Percentiles rank a stretch among this genome's conserved stretches.
Evolutionary conservation across 2,329 filamentous ascomycete species (phyloP).

Genomic region (Fusarium sp.): DNA sequence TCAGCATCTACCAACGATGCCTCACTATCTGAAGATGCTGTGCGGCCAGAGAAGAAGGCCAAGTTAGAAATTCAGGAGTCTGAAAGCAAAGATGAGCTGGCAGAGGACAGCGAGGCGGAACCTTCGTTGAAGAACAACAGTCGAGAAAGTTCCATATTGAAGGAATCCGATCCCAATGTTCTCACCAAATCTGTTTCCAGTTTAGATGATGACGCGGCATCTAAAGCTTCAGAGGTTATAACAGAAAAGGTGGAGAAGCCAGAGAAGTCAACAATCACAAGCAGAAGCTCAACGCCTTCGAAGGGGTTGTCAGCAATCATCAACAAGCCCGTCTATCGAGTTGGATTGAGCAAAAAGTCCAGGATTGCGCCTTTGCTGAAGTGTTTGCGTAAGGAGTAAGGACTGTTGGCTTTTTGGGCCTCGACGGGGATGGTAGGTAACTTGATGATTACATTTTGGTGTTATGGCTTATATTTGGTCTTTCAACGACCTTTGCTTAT

Average conservation of each 20-base stretch:
- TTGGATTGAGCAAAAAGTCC: constrained; percentile 64
- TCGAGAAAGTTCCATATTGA: constrained; percentile 13
- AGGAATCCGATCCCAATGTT: constrained; percentile 23
- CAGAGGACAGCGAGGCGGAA: background rate
- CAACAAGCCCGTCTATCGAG: constrained; percentile 60
- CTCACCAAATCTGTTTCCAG: background rate
- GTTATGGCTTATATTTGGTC: background rate
- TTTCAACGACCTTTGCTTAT: background rate
- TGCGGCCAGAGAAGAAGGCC: constrained; percentile 10
- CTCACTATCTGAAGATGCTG: constrained; percentile 12
- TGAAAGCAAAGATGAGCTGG: constrained; percentile 9
- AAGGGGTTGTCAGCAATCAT: constrained; percentile 37
- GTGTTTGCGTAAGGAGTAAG: constrained; percentile 65
- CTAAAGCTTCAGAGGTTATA: constrained; percentile 1
- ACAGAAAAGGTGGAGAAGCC: constrained; percentile 12
- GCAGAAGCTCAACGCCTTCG: constrained; percentile 25
- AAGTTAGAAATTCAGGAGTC: constrained; percentile 3
- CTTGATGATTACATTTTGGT: background rate
- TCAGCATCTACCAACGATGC: constrained; percentile 4
- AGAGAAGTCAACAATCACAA: background rate
- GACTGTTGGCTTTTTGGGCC: background rate
- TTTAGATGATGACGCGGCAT: constrained; percentile 4
- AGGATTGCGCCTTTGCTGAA: constrained; percentile 66
- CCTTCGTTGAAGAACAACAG: background rate
- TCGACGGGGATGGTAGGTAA: background rate